Base-by-base conservation (phyloP, 1,139 yeast genomes). In the Scheffersomyces cryptocercus region DNA sequence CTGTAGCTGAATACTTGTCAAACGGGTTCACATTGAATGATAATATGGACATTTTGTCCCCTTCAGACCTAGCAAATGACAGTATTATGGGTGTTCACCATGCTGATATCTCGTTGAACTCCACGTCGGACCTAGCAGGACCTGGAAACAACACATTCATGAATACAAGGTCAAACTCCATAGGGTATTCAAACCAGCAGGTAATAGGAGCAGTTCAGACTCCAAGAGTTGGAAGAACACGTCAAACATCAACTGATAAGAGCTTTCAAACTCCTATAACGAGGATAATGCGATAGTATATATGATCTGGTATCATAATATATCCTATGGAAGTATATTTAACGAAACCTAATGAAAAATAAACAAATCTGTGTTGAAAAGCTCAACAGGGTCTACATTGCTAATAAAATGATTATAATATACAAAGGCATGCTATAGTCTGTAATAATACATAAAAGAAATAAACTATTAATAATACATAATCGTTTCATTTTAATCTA, bases 231-330 rank as follows among this genome's bases (percentile, higher is more conserved):
- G 69, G 65, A 1, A 57, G 74, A 49, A 64, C 73, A 2, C 55
- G 77, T 36, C 77, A 71, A 49, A 54, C 64, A 1, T 68, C 75
- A 0, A 62, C 62, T n/a, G 77, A 73, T 45, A 63, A 70, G 47
- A 65, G 57, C 41, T 70, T 68, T 50, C 77, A 70, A 47, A 73
- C 78, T 0, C 78, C 78, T 0, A 65, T 72, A 8, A 59, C 75
- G 0, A 56, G 77, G 40, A 70, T 68, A 15, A 62, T 68, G 61
- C 55, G 75, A 37, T 67, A 34, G 38, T 6, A 8, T 5, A 20
- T 20, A 5, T 20, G 26, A 20, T 20, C 26, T 20, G 7, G 26
- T 6, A 20, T 20, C 26, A 20, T 20, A 20, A 6, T 6, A 3
- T 3, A 20, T 5, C 8, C 26, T 20, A 6, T 8, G 7, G 26